Conservation (phyloP, 164 flowering plant genomes). For the Aristolochia contorta region DNA sequence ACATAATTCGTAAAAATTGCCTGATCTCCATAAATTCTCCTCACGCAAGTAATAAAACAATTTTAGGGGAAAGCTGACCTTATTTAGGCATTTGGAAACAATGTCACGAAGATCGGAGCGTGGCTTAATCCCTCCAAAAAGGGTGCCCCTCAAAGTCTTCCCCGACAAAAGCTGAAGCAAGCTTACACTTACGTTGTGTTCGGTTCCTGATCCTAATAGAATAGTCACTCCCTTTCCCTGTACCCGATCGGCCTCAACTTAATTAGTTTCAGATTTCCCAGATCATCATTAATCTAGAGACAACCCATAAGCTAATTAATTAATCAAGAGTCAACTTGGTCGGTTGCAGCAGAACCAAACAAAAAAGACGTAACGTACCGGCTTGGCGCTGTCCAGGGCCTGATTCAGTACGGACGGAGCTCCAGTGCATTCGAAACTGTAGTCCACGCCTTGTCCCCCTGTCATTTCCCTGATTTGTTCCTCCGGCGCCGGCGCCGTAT, state of each 20-base stretch:
- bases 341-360: too few species aligned
- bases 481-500: constrained; percentile 23
- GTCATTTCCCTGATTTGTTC: constrained; percentile 32
- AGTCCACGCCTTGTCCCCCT: constrained; percentile 43
- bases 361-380: constrained; percentile 18
- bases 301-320: too few species aligned
- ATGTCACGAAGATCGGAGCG: constrained; percentile 30
- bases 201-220: constrained; percentile 19
- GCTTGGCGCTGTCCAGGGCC: constrained; percentile 28
- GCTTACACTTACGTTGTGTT: constrained; percentile 8
- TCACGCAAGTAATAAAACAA: too few species aligned
- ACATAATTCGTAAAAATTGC: too few species aligned
- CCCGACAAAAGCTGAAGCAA: constrained; percentile 16
- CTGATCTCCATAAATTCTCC: neutral
- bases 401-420: constrained; percentile 18
- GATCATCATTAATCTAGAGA: too few species aligned
- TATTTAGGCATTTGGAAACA: constrained; percentile 28
- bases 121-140: constrained; percentile 38
- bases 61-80: too few species aligned
- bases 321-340: too few species aligned
- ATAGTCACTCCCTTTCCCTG: constrained; percentile 20
- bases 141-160: constrained; percentile 29
- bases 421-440: constrained; percentile 44
- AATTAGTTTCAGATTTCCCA: neutral
- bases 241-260: neutral